Evolutionary conservation across 2,329 filamentous ascomycete species (phyloP), one percentile per base, ranked within the genome.

Genomic region (Colletotrichum tabaci): DNA sequence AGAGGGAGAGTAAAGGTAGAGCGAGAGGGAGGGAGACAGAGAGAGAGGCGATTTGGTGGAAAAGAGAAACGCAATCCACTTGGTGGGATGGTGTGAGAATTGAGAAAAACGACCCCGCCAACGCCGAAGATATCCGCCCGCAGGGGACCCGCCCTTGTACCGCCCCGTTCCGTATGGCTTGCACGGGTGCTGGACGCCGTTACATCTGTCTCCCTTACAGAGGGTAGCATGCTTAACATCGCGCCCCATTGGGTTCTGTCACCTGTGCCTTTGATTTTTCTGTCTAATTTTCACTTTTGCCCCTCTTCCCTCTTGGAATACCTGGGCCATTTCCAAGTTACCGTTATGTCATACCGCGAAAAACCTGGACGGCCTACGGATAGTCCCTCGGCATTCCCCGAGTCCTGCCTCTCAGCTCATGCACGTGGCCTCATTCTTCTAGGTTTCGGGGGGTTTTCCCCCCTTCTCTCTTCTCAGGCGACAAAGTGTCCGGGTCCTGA

Each of bases 91-190:
- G 70, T 61, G 70, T 56, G 56, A 66, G 70, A 71, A 61, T 44
- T 71, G 47, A 16, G 26, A 50, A 55, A 71, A 63, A 63, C 9
- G 55, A 72, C 70, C 70, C 70, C 70, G 67, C 70, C 67, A 72
- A 72, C 67, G 70, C 70, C 70, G 70, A 72, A 71, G 70, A 57
- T 72, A 72, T 71, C 70, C 70, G 70, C 61, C 62, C 61, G 38
- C 66, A n/a, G 44, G 52, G 52, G 15, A 30, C 52, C n/a, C 30
- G 15, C 26, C 40, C 38, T 38, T 38, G 21, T 44, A 58, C 55
- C 55, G 38, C 30, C 2, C 38, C 55, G n/a, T 30, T 16, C 40
- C 58, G 8, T 15, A 26, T 46, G 40, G 26, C 26, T 6, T 30
- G 26, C 26, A 30, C 26, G 5, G 26, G 26, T 30, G 26, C 26